Evolutionary conservation across 805 yeast species (phyloP).

Genomic region (Saccharomycopsis malanga): DNA sequence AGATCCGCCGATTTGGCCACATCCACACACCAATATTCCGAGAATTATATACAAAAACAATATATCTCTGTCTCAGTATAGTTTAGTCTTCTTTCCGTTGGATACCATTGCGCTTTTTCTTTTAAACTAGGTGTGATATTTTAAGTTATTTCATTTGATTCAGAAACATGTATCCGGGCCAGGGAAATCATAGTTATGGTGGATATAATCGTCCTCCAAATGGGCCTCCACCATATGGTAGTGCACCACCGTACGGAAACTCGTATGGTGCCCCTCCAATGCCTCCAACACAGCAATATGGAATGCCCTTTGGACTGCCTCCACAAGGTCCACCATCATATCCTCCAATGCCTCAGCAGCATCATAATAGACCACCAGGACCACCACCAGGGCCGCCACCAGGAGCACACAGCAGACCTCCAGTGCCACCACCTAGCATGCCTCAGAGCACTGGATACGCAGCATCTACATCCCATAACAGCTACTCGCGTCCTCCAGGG

Average conservation of each 20-base stretch:
- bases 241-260: no score
- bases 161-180: slow-evolving; percentile 8
- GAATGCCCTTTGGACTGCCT: neutral
- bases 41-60: no score
- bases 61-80: no score
- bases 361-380: neutral
- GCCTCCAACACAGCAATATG: neutral
- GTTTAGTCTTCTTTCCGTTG: no score
- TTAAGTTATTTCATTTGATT: neutral
- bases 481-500: slow-evolving; percentile 3
- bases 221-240: no score
- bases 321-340: neutral
- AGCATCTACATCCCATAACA: neutral
- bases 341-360: neutral
- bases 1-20: no score
- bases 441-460: neutral
- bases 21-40: no score
- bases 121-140: no score
- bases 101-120: no score
- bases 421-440: neutral
- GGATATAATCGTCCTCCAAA: neutral
- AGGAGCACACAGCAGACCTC: neutral
- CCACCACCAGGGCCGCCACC: slow-evolving; percentile 5
- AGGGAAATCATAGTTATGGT: slow-evolving; percentile 5
- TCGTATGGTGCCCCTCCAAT: neutral